A percentile compares a stretch with the other conserved stretches of the same genome.
Conservation (phyloP, 441 rosid species). For the Populus tomentosa region DNA sequence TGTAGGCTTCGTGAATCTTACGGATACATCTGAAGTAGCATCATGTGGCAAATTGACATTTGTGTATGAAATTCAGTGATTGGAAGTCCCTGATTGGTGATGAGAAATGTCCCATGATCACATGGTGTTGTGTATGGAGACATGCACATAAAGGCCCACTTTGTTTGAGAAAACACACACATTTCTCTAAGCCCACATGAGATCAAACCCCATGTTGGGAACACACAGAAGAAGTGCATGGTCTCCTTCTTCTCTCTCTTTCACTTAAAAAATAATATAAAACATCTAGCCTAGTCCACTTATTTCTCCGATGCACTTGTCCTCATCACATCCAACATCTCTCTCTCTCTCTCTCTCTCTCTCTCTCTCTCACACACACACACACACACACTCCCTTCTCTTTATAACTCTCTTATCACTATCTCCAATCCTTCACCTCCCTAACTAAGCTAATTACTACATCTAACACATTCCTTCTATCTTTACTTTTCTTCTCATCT, state of each 20-base stretch:
- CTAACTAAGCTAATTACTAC: conserved; percentile 11
- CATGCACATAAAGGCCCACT: conserved; percentile 68
- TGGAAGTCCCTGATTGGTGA: conserved; percentile 26
- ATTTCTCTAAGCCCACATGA: conserved; percentile 52
- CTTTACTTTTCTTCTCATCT: conserved; percentile 10
- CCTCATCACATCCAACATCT: conserved; percentile 74
- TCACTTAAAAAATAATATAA: not conserved
- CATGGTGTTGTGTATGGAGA: conserved; percentile 59
- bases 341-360: conserved; percentile 38
- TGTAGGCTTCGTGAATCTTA: not conserved
- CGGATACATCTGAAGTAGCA: not conserved
- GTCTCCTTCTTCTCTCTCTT: conserved; percentile 11
- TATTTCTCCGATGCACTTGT: conserved; percentile 62
- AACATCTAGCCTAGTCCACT: conserved; percentile 29
- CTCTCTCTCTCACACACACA: not conserved
- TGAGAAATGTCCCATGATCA: conserved; percentile 48
- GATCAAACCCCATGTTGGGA: conserved; percentile 42
- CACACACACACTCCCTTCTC: conserved; percentile 29
- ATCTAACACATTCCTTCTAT: not conserved
- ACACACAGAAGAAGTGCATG: conserved; percentile 17
- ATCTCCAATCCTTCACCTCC: conserved; percentile 38
- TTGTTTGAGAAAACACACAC: conserved; percentile 51
- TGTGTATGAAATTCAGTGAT: conserved; percentile 18
- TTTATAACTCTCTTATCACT: conserved; percentile 54
- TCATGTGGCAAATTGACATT: conserved; percentile 15